A percentile compares a stretch with the other conserved stretches of the same genome.
These are phyloP conservation scores for Blastobotrys buckinghamii DNA, from an alignment of 1,139 yeast species.

Conservation along the genomic window DNA sequence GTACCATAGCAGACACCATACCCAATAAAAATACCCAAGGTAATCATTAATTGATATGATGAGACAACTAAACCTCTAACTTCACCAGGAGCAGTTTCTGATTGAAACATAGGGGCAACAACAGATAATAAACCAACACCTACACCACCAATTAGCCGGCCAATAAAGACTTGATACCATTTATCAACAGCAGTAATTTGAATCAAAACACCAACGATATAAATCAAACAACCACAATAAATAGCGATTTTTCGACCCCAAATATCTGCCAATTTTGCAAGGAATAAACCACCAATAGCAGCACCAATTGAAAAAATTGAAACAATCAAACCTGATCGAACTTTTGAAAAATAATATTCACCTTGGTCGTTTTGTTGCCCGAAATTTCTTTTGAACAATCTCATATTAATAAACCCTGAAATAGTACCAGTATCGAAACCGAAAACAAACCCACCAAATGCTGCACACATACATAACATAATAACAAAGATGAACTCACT, in stretches of 20 bases:
- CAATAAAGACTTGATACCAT: conserved; percentile 40
- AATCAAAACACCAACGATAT: conserved; percentile 46
- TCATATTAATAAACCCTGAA: conserved; percentile 68
- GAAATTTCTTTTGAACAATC: conserved; percentile 52
- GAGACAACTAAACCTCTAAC: conserved; percentile 65
- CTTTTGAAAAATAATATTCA: conserved; percentile 33
- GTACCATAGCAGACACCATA: conserved; percentile 65
- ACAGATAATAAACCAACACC: conserved; percentile 69
- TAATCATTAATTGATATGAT: conserved; percentile 62
- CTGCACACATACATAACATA: conserved; percentile 20
- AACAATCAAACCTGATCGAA: conserved; percentile 46
- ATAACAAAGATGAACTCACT: conserved; percentile 15
- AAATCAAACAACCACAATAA: conserved; percentile 41
- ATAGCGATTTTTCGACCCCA: conserved; percentile 49
- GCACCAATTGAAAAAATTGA: conserved; percentile 52
- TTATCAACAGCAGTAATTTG: conserved; percentile 42
- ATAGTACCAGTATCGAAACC: conserved; percentile 60
- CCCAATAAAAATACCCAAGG: conserved; percentile 64
- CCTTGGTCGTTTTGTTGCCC: conserved; percentile 31
- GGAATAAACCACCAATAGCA: conserved; percentile 45
- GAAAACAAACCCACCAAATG: conserved; percentile 36
- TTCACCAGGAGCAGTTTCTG: conserved; percentile 65
- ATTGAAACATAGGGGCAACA: conserved; percentile 59
- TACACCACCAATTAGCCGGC: conserved; percentile 48
- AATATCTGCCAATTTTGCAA: conserved; percentile 44